Evolutionary conservation across 148 eudicot genomes (phyloP).

Genomic region (Fallopia convolvulus): DNA sequence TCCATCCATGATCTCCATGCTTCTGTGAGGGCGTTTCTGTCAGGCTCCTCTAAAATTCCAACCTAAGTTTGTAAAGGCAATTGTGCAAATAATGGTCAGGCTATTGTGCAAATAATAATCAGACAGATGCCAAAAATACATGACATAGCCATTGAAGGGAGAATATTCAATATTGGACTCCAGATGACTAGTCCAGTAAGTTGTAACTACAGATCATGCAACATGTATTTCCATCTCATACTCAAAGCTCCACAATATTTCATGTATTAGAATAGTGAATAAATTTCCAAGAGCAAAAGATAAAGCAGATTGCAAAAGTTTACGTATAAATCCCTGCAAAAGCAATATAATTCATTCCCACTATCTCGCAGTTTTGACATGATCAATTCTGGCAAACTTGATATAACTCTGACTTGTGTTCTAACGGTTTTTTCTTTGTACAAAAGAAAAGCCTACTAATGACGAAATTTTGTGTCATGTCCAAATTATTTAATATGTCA

Average conservation of each 20-base stretch:
- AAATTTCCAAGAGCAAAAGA: not conserved
- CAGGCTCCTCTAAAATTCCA: conserved; percentile 65
- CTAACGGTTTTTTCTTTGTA: not conserved
- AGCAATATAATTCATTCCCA: not conserved
- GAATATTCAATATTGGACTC: no score
- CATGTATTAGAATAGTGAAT: not conserved
- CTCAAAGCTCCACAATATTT: not conserved
- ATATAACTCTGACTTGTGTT: not conserved
- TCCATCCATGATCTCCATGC: conserved; percentile 99
- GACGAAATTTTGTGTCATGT: not conserved
- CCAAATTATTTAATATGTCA: not conserved
- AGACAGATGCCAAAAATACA: not conserved
- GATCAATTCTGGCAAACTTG: not conserved
- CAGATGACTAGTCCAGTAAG: not conserved
- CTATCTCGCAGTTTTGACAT: not conserved
- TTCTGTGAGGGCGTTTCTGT: conserved; percentile 68
- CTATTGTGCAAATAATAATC: not conserved
- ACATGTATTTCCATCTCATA: not conserved
- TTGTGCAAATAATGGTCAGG: not conserved
- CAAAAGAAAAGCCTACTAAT: not conserved
- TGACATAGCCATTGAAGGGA: not conserved
- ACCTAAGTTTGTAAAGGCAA: conserved; percentile 28
- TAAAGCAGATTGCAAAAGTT: not conserved
- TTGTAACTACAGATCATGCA: not conserved
- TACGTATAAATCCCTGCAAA: not conserved